phyloP scores from a whole-genome alignment of 805 yeast genomes.

The Candida michaelii region DNA sequence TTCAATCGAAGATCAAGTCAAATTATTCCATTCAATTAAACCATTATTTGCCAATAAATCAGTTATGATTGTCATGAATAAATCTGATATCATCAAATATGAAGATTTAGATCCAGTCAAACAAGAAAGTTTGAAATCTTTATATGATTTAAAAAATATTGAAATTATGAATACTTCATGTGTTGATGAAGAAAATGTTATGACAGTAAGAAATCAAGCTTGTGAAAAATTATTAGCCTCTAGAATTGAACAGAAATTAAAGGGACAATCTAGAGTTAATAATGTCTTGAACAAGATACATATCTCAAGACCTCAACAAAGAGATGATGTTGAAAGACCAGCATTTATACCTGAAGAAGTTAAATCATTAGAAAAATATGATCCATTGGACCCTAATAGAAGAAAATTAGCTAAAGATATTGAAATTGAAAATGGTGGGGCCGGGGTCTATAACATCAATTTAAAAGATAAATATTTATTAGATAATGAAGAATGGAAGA shows the following conservation, averaged over 20 bases:
- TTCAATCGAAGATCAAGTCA: constrained; percentile 95
- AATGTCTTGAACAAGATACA: constrained; percentile 93
- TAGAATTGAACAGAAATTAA: constrained; percentile 93
- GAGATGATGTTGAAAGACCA: constrained; percentile 82
- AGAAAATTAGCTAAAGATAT: constrained; percentile 80
- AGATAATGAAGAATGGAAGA: constrained; percentile 97
- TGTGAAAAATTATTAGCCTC: constrained; percentile 95
- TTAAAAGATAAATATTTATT: constrained; percentile 87
- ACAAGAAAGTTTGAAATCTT: constrained; percentile 66
- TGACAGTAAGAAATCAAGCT: constrained; percentile 94
- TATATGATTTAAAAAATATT: constrained; percentile 71
- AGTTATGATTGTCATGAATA: constrained; percentile 93
- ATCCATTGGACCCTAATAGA: constrained; percentile 77
- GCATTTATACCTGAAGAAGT: constrained; percentile 83
- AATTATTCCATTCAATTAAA: constrained; percentile 93
- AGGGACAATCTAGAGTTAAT: constrained; percentile 85
- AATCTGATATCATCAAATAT: constrained; percentile 83
- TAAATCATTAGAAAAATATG: constrained; percentile 61
- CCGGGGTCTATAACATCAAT: constrained; percentile 95
- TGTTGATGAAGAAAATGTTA: constrained; percentile 88
- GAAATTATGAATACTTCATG: constrained; percentile 94
- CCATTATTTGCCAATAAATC: constrained; percentile 96
- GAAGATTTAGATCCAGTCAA: constrained; percentile 80
- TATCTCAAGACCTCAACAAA: constrained; percentile 82
- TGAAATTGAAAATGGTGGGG: constrained; percentile 96